Base-by-base conservation (phyloP, 75 land plant genomes). In the Pseudotsuga menziesii region DNA sequence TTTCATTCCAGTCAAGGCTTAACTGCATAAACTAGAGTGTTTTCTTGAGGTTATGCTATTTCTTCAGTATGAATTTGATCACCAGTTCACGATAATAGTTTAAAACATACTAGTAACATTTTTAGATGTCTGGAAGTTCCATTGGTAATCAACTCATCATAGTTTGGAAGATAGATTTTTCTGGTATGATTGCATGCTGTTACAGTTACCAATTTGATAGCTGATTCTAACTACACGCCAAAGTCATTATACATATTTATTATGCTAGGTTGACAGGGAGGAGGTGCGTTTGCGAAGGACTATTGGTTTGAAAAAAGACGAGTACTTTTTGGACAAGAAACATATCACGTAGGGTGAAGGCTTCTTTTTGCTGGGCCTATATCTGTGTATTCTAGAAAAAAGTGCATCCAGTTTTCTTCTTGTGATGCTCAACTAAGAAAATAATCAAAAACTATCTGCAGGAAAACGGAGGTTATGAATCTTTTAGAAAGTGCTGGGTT, bases 381-480 rank as follows among this genome's bases (percentile, higher is more conserved):
- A 48, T 72, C 41, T 3, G 56, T 72, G 74, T 23, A 48, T 73
- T 73, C 13, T 26, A 11, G 6, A 52, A 12, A 4, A 73, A 48
- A 5, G 25, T 73, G 57, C 27, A 69, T 22, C 20, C 52, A 64
- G 15, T 69, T 41, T 7, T 35, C 36, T 69, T 41, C 72, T n/a
- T 39, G 11, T 41, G 72, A 69, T 41, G 14, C 52, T 39, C 14
- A 69, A 69, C 11, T 39, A 2, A n/a, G 72, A 69, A 69, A 69
- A 69, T 15, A 23, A n/a, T 55, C 55, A 5, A 62, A 57, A 58
- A 57, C 74, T 59, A 73, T 74, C 27, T 78, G 67, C 86, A 97
- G 98, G 81, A 97, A 97, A 80, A 97, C 93, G 56, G 99, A 97
- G 85, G 99, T 97, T 41, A 94, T 97, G 99, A 95, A 97, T 82